These are phyloP conservation scores for Glycine latifolia DNA, from an alignment of 306 rosid genomes.

Conservation along the genomic window DNA sequence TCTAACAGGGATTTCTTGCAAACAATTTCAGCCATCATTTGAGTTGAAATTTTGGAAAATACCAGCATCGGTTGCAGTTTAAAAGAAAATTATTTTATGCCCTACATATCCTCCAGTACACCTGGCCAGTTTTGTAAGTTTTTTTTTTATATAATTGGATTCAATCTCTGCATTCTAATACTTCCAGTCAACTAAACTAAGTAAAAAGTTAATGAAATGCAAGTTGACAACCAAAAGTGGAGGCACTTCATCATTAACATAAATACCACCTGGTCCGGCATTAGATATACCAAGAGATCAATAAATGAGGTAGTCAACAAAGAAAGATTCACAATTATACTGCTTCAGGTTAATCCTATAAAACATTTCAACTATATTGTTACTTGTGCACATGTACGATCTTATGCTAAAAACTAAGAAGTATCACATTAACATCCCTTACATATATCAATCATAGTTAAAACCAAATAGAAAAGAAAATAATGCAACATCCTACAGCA, in stretches of 20 bases:
- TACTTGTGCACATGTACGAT: neutral
- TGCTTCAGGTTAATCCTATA: neutral
- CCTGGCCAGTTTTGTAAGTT: neutral
- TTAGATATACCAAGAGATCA: neutral
- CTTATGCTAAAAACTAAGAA: neutral
- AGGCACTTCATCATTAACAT: neutral
- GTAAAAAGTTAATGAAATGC: neutral
- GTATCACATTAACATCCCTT: neutral
- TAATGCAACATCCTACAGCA: conserved; percentile 2
- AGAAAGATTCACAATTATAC: neutral
- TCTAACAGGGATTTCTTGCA: conserved; percentile 12
- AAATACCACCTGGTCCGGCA: neutral
- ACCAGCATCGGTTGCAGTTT: neutral
- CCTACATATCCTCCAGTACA: neutral
- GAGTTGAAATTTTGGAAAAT: neutral
- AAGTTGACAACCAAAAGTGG: neutral
- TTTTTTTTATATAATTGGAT: neutral
- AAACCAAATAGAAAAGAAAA: conserved; percentile 22
- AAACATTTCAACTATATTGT: neutral
- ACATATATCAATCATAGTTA: conserved; percentile 26
- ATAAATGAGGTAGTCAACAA: neutral
- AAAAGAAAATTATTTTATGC: conserved; percentile 7
- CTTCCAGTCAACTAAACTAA: neutral
- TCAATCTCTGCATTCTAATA: neutral
- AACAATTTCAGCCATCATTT: neutral